Percentiles rank a stretch among this genome's conserved stretches.
Evolutionary conservation across 495 filamentous ascomycete genomes (phyloP).

Genomic region (Articulospora tetracladia): DNA sequence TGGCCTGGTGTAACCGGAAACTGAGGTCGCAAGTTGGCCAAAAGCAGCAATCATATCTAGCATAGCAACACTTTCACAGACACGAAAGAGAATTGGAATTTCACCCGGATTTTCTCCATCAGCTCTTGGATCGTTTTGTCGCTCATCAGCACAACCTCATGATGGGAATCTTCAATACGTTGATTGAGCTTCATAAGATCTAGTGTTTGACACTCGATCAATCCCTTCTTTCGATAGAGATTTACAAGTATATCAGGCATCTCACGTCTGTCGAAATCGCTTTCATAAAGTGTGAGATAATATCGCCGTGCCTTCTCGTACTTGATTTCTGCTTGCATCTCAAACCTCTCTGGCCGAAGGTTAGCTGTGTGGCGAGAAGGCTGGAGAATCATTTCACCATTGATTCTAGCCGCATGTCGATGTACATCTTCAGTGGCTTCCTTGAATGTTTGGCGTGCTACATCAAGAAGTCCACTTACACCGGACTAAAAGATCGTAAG

Average conservation of each 20-base stretch:
- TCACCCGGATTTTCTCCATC: conserved; percentile 62
- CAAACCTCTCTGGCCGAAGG: conserved; percentile 41
- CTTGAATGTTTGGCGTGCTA: conserved; percentile 82
- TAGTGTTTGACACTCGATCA: conserved; percentile 81
- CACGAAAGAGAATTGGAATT: conserved; percentile 66
- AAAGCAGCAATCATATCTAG: conserved; percentile 91
- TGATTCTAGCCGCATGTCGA: conserved; percentile 62
- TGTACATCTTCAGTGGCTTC: conserved; percentile 75
- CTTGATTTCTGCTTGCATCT: conserved; percentile 60
- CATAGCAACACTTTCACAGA: conserved; percentile 83
- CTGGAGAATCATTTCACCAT: conserved; percentile 35
- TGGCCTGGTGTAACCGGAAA: conserved; percentile 76
- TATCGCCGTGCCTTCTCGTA: conserved; percentile 77
- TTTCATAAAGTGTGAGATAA: conserved; percentile 65
- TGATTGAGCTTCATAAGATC: conserved; percentile 75
- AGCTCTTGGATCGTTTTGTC: conserved; percentile 68
- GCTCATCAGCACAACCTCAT: conserved; percentile 77
- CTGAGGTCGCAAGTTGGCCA: conserved; percentile 65
- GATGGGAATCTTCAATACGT: conserved; percentile 70
- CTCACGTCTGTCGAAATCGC: conserved; percentile 56
- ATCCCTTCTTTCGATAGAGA: conserved; percentile 62
- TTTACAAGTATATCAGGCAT: conserved; percentile 79
- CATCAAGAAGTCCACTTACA: conserved; percentile 81
- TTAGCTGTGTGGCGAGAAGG: background rate
- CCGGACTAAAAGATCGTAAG: conserved; percentile 53